Evolutionary conservation across 2,329 filamentous ascomycete species (phyloP).

Genomic region (Sarocladium strictum): DNA sequence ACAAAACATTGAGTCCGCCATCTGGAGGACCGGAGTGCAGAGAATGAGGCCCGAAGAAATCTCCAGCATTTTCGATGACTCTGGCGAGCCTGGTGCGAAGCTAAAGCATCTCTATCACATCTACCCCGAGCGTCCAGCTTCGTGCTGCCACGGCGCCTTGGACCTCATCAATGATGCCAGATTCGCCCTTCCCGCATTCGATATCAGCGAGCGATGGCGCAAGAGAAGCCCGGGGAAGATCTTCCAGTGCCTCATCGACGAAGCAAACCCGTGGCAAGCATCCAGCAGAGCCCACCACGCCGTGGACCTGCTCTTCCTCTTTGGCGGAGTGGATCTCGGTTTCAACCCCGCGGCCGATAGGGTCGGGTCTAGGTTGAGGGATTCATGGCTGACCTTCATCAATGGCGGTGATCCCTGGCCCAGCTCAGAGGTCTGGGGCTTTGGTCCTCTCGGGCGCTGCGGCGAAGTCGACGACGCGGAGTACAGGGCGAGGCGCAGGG

Average conservation of each 20-base stretch:
- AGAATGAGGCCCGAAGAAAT: conserved; percentile 26
- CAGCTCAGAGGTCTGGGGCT: conserved; percentile 18
- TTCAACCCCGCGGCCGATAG: conserved; percentile 26
- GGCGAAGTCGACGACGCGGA: conserved; percentile 24
- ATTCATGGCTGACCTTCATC: conserved; percentile 33
- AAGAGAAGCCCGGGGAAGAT: conserved; percentile 18
- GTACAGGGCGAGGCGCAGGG: conserved; percentile 14
- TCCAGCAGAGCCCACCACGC: conserved; percentile 40
- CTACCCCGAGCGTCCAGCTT: conserved; percentile 29
- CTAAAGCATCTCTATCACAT: conserved; percentile 35
- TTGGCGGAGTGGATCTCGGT: conserved; percentile 31
- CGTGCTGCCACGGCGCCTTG: conserved; percentile 33
- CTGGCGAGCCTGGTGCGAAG: conserved; percentile 20
- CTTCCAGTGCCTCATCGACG: conserved; percentile 36
- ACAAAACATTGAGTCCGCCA: conserved; percentile 35
- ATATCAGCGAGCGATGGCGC: conserved; percentile 13
- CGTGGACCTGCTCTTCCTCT: conserved; percentile 39
- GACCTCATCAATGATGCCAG: conserved; percentile 29
- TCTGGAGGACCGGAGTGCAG: conserved; percentile 38
- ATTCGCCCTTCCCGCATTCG: conserved; percentile 22
- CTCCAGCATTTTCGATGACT: conserved; percentile 23
- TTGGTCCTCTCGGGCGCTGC: conserved; percentile 31
- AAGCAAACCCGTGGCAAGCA: conserved; percentile 40
- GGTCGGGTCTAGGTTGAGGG: conserved; percentile 30
- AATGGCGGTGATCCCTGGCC: conserved; percentile 30